Evolutionary conservation across 2,329 filamentous ascomycete species (phyloP).

Genomic region (Lachnellula suecica): DNA sequence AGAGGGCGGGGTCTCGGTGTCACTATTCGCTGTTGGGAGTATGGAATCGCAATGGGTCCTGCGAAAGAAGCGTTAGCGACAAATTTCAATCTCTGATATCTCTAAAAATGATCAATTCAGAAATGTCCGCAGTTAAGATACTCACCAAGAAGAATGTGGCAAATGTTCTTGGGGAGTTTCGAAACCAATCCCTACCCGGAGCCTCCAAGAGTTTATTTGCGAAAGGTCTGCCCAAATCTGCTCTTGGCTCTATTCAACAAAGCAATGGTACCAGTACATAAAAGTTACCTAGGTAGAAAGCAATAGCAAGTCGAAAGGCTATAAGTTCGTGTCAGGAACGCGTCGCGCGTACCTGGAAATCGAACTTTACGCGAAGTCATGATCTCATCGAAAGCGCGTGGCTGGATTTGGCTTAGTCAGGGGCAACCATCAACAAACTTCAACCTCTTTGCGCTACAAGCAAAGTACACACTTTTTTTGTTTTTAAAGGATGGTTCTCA

Average conservation of each 20-base stretch:
- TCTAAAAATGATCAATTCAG: not conserved
- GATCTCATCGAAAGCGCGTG: not conserved
- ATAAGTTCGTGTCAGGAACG: not conserved
- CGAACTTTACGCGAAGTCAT: conserved; percentile 6
- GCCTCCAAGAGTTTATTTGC: not conserved
- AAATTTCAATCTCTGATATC: not conserved
- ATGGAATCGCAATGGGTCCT: too few species aligned
- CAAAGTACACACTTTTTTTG: too few species aligned
- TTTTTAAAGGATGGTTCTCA: too few species aligned
- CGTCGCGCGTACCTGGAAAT: not conserved
- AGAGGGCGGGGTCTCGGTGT: too few species aligned
- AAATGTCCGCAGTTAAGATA: not conserved
- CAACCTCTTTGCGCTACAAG: too few species aligned
- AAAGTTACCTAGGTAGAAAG: not conserved
- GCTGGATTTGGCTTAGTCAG: not conserved
- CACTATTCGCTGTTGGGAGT: too few species aligned
- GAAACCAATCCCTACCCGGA: not conserved
- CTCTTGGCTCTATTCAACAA: not conserved
- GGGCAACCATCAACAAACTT: not conserved
- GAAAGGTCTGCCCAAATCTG: not conserved
- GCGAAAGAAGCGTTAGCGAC: not conserved
- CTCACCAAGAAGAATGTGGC: not conserved
- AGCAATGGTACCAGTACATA: not conserved
- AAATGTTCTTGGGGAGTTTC: not conserved
- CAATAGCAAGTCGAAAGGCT: not conserved